Base-by-base conservation (phyloP, 2,329 filamentous ascomycete genomes). In the Biscogniauxia mediterranea region DNA sequence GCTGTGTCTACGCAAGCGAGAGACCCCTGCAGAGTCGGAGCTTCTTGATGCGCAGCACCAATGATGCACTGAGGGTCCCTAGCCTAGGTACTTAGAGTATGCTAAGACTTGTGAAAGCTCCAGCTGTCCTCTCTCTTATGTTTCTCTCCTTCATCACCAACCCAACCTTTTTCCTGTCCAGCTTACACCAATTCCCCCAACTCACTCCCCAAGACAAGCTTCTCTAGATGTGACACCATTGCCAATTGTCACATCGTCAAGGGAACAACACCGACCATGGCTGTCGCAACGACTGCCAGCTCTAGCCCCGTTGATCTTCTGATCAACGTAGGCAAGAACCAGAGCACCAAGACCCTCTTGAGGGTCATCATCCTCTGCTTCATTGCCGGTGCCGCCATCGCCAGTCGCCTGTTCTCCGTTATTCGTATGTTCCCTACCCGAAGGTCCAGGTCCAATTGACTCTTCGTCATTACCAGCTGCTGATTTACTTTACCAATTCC, bases 351-450 rank as follows among this genome's bases (percentile, higher is more conserved):
- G 77, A 90, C 92, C 67, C 80, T 98, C 72, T 83, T 99, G 67
- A 89, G 93, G 75, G 87, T 97, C 70, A 84, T 96, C 73, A 99
- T 99, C 80, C 87, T 99, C 71, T 85, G 83, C 73, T 87, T 94
- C 74, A 97, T 99, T 78, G 95, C 95, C 67, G 93, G 87, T 61
- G 93, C 95, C 65, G 93, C 94, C 69, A 86, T 98, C 74, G 87
- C 93, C 69, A 97, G 93, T 79, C 92, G 95, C 79, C 84, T 99
- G 69, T 99, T 99, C 85, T 97, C 93, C 73, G 95, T 99, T 69
- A 98, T 99, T 79, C 91, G 95, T 94, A 87, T 76, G 91, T 46
- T 2, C 38, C 85, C 6, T 9, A 19, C 52, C 21, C 13, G 17
- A n/a, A 23, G 25, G 15, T 3, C 25, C 20, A 54, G 52, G 2